These are phyloP conservation scores for Taphrina populina DNA, from an alignment of 1,139 yeast genomes.

Conservation along the genomic window DNA sequence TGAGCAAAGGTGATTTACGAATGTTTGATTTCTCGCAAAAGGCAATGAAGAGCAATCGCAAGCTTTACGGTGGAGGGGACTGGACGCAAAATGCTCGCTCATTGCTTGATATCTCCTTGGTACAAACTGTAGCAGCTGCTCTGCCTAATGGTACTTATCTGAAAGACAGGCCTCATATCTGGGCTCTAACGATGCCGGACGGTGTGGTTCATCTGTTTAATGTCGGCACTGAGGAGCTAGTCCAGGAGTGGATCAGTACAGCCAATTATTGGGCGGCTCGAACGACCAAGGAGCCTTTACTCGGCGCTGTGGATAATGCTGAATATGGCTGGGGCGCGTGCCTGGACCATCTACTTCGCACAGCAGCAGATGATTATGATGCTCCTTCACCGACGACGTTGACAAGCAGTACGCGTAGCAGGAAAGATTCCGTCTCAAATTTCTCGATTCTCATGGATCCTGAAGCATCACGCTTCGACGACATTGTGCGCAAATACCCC, in stretches of 20 bases:
- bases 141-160: conserved; percentile 37
- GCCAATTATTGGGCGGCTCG: conserved; percentile 92
- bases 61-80: conserved; percentile 60
- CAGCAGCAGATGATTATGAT: conserved; percentile 1
- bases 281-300: conserved; percentile 70
- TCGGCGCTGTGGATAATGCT: conserved; percentile 63
- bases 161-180: conserved; percentile 40
- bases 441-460: not conserved
- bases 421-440: not conserved
- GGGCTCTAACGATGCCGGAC: conserved; percentile 47
- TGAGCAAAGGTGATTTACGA: conserved; percentile 45
- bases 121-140: conserved; percentile 44
- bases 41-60: conserved; percentile 35
- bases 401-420: not conserved
- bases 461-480: not conserved
- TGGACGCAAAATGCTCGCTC: conserved; percentile 53
- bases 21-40: conserved; percentile 43
- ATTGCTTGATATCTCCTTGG: conserved; percentile 43
- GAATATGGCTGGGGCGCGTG: conserved; percentile 76
- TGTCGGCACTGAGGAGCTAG: conserved; percentile 67
- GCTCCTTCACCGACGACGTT: not conserved
- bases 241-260: conserved; percentile 68
- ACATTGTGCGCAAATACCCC: conserved; percentile 35
- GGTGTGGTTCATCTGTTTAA: conserved; percentile 44
- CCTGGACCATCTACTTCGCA: conserved; percentile 6